A percentile compares a stretch with the other conserved stretches of the same genome.
Conservation (phyloP, 495 filamentous ascomycete genomes). For the Oidiodendron maius region DNA sequence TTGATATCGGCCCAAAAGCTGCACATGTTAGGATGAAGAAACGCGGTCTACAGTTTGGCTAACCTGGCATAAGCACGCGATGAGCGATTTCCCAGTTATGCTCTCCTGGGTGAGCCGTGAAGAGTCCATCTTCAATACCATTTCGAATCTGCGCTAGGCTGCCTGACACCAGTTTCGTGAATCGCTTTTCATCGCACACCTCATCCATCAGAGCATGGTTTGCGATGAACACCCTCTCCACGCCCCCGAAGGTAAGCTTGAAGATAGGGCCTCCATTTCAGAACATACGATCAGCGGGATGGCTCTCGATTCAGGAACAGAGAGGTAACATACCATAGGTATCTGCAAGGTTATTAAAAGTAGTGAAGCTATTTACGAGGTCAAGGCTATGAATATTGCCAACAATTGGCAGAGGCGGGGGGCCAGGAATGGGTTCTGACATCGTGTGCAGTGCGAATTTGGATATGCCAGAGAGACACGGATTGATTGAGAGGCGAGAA, state of each 20-base stretch:
- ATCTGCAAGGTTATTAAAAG: constrained; percentile 55
- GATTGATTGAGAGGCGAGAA: too few species aligned
- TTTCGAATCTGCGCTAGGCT: background rate
- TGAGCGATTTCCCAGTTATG: background rate
- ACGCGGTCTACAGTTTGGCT: background rate
- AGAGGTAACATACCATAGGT: constrained; percentile 46
- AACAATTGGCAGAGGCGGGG: constrained; percentile 59
- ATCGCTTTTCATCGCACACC: constrained; percentile 1
- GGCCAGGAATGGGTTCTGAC: constrained; percentile 48
- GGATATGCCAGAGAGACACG: too few species aligned
- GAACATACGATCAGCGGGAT: too few species aligned
- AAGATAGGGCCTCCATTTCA: constrained; percentile 2
- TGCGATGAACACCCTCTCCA: background rate
- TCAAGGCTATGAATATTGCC: constrained; percentile 64
- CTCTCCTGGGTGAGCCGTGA: background rate
- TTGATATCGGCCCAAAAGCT: constrained; percentile 65
- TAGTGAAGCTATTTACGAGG: constrained; percentile 54
- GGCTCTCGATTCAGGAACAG: constrained; percentile 7
- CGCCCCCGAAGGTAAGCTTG: background rate
- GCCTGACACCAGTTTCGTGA: background rate
- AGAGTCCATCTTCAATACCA: background rate
- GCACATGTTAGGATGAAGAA: constrained; percentile 12
- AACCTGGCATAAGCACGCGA: background rate
- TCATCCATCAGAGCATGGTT: background rate
- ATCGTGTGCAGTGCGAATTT: too few species aligned